Evolutionary conservation across 2,329 filamentous ascomycete species (phyloP).

Genomic region (Colletotrichum sp.): DNA sequence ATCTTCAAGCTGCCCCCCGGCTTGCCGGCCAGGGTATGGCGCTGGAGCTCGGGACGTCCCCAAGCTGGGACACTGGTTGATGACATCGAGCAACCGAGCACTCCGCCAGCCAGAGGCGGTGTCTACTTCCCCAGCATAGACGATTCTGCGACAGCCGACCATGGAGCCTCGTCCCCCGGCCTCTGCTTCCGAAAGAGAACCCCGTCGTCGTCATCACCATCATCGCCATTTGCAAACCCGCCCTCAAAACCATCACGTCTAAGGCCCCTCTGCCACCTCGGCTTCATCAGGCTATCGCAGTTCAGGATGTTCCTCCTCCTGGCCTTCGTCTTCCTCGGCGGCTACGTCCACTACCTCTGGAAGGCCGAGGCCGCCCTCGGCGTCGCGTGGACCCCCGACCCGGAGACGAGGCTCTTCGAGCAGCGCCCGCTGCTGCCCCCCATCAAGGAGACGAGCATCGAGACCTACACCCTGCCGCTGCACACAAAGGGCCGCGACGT

Average conservation of each 20-base stretch:
- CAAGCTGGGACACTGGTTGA: conserved; percentile 6
- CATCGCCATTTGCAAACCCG: background rate
- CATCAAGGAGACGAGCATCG: conserved; percentile 46
- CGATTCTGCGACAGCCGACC: conserved; percentile 17
- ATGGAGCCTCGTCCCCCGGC: conserved; percentile 18
- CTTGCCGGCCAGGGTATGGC: conserved; percentile 13
- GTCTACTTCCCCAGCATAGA: conserved; percentile 19
- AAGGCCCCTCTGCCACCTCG: conserved; percentile 4
- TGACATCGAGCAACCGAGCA: conserved; percentile 23
- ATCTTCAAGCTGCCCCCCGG: conserved; percentile 8
- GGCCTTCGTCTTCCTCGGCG: conserved; percentile 38
- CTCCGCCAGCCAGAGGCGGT: conserved; percentile 17
- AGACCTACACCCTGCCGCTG: conserved; percentile 60
- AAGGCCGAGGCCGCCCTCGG: conserved; percentile 47
- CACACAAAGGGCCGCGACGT: conserved; percentile 65
- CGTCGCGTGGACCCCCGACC: conserved; percentile 56
- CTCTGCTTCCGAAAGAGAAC: conserved; percentile 9
- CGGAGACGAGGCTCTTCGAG: conserved; percentile 49
- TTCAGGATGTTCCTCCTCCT: conserved; percentile 42
- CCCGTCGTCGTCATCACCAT: background rate
- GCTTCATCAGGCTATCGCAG: conserved; percentile 12
- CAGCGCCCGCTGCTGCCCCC: conserved; percentile 52
- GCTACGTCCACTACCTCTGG: conserved; percentile 46
- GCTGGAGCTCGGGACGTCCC: conserved; percentile 20
- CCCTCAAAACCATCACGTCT: background rate